These are phyloP conservation scores for Iris macrosiphon DNA, from an alignment of 106 monocot species.

Conservation along the genomic window DNA sequence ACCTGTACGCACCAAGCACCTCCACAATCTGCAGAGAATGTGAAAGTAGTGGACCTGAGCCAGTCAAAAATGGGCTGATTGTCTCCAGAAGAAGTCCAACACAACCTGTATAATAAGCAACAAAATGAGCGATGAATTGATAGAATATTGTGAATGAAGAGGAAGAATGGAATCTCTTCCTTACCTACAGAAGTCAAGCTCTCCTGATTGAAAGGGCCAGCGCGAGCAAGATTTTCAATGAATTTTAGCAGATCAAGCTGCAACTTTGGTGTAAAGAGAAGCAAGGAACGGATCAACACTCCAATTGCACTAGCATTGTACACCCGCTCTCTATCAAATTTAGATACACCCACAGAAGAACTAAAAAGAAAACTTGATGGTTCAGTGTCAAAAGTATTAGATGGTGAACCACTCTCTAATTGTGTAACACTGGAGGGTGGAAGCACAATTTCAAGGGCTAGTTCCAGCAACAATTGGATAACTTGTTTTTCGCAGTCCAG, in stretches of 20 bases:
- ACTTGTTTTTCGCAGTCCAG: slow-evolving; percentile 86
- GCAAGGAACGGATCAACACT: slow-evolving; percentile 78
- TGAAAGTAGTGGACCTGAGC: slow-evolving; percentile 71
- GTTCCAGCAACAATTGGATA: slow-evolving; percentile 81
- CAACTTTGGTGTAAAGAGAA: slow-evolving; percentile 83
- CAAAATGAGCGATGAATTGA: background rate
- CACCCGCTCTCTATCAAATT: slow-evolving; percentile 48
- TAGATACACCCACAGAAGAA: slow-evolving; percentile 28
- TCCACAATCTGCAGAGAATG: slow-evolving; percentile 81
- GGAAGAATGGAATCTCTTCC: slow-evolving; percentile 3
- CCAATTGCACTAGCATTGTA: slow-evolving; percentile 88
- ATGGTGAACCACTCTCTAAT: slow-evolving; percentile 23
- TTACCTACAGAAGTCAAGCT: slow-evolving; percentile 90
- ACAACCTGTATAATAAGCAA: slow-evolving; percentile 58
- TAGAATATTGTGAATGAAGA: background rate
- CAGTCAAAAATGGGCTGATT: slow-evolving; percentile 67
- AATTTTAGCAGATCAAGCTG: slow-evolving; percentile 83
- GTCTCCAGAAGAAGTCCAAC: slow-evolving; percentile 86
- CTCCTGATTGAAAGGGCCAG: slow-evolving; percentile 89
- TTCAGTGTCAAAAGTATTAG: slow-evolving; percentile 35
- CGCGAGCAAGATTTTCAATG: slow-evolving; percentile 73
- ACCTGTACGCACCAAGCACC: slow-evolving; percentile 93
- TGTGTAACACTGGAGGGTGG: slow-evolving; percentile 56
- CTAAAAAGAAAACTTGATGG: slow-evolving; percentile 45
- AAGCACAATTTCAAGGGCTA: slow-evolving; percentile 86